phyloP scores from a whole-genome alignment of 2,329 filamentous ascomycete species.

The Elsinoe fawcettii region DNA sequence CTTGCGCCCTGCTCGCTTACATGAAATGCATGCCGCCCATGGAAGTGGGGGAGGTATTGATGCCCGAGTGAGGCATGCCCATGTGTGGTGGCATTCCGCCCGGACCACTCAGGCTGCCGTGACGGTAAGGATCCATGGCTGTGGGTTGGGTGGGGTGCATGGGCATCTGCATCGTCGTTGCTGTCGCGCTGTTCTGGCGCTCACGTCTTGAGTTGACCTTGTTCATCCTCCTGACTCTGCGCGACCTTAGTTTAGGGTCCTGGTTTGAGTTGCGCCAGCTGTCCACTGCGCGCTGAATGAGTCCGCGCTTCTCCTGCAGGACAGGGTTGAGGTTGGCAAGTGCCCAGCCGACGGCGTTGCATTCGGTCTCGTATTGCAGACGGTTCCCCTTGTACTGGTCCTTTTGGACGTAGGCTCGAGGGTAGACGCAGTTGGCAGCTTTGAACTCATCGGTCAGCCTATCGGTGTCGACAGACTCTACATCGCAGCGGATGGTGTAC shows the following conservation, averaged over 20 bases:
- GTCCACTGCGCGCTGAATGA: slow-evolving; percentile 95
- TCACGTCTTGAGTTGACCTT: slow-evolving; percentile 72
- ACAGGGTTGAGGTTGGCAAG: slow-evolving; percentile 87
- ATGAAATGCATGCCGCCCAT: slow-evolving; percentile 10
- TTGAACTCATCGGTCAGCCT: slow-evolving; percentile 83
- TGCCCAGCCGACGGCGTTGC: slow-evolving; percentile 99
- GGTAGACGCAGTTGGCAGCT: slow-evolving; percentile 96
- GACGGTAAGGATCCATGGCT: slow-evolving; percentile 1
- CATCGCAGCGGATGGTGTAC: slow-evolving; percentile 96
- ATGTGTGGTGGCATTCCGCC: neutral
- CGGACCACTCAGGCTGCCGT: neutral
- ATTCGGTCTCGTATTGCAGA: slow-evolving; percentile 94
- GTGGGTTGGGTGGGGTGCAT: slow-evolving; percentile 27
- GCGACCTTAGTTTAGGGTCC: slow-evolving; percentile 81
- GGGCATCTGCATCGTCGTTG: slow-evolving; percentile 37
- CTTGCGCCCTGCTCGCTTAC: slow-evolving; percentile 4
- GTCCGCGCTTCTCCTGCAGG: slow-evolving; percentile 81
- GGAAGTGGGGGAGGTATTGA: slow-evolving; percentile 15
- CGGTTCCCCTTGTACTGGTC: slow-evolving; percentile 96
- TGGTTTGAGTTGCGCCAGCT: slow-evolving; percentile 99
- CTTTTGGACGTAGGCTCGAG: slow-evolving; percentile 86
- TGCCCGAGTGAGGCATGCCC: slow-evolving; percentile 4
- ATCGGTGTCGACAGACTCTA: slow-evolving; percentile 91
- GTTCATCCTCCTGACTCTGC: slow-evolving; percentile 87
- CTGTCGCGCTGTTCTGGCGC: slow-evolving; percentile 41